Evolutionary conservation across 108 stramenopile species (phyloP).

Genomic region (Discostella pseudostelligera): DNA sequence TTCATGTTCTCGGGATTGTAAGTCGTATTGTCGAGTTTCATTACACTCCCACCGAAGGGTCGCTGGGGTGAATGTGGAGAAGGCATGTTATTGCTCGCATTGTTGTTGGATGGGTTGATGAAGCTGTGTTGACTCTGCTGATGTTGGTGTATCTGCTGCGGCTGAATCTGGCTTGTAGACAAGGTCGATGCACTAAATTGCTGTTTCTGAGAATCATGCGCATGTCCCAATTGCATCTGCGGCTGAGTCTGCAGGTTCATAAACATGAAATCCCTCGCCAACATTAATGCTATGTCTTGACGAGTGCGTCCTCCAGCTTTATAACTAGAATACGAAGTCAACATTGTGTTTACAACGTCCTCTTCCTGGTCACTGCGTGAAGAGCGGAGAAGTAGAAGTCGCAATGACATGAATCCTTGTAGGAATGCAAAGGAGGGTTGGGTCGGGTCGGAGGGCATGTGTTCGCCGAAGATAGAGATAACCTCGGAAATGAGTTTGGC

Average conservation of each 20-base stretch:
- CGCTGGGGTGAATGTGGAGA: neutral
- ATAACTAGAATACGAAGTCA: constrained; percentile 82
- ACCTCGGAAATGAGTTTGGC: constrained; percentile 52
- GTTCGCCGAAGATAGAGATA: constrained; percentile 79
- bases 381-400: constrained; percentile 63
- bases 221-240: neutral
- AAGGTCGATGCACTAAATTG: too few relatives aligned
- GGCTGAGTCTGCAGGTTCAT: constrained; percentile 51
- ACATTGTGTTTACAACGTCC: constrained; percentile 67
- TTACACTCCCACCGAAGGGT: neutral
- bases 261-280: constrained; percentile 87
- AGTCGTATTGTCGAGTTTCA: neutral
- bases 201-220: neutral
- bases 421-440: constrained; percentile 66
- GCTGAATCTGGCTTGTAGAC: too few relatives aligned
- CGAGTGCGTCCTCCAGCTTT: constrained; percentile 62
- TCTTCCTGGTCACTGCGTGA: constrained; percentile 60
- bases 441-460: constrained; percentile 82
- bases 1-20: neutral
- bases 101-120: constrained; percentile 1
- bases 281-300: constrained; percentile 78
- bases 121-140: constrained; percentile 1
- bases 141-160: constrained; percentile 16
- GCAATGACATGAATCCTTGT: constrained; percentile 82
- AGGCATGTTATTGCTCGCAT: neutral